Conservation (phyloP, 1,284 basidiomycete species). For the Microstroma glucosiphilum region DNA sequence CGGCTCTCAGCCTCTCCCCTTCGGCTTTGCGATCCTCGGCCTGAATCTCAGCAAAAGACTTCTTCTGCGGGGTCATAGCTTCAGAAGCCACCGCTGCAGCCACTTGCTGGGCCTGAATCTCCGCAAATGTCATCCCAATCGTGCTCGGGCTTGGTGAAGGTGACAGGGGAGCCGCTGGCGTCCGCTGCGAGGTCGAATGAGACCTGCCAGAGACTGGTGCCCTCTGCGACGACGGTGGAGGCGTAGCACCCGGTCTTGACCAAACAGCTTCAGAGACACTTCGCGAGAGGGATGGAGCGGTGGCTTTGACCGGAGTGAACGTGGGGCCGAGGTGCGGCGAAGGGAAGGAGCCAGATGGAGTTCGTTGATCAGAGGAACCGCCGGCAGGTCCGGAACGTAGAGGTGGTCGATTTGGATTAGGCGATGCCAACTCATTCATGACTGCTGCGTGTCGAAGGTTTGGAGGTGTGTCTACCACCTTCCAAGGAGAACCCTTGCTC, state of each 20-base stretch:
- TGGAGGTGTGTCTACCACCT: neutral
- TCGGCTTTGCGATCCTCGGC: slow-evolving; percentile 36
- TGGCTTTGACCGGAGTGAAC: too few species aligned
- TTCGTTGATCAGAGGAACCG: too few species aligned
- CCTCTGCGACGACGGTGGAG: neutral
- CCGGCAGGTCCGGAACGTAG: too few species aligned
- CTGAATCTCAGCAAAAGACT: slow-evolving; percentile 40
- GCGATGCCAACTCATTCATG: slow-evolving; percentile 13
- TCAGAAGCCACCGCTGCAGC: neutral
- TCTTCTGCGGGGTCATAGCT: slow-evolving; percentile 8
- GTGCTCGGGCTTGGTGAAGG: neutral
- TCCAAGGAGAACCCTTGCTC: too few species aligned
- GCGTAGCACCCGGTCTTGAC: neutral
- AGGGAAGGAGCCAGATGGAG: too few species aligned
- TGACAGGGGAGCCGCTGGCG: neutral
- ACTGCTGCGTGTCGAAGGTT: slow-evolving; percentile 22
- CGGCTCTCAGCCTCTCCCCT: slow-evolving; percentile 29
- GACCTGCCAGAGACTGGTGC: neutral
- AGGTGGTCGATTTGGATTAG: neutral
- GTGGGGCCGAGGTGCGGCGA: too few species aligned
- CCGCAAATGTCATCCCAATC: slow-evolving; percentile 26
- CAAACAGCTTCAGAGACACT: neutral
- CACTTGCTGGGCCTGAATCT: slow-evolving; percentile 22
- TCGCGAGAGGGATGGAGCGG: neutral
- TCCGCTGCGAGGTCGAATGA: neutral